phyloP scores from a whole-genome alignment of 108 stramenopile genomes.

The Skeletonema potamos region DNA sequence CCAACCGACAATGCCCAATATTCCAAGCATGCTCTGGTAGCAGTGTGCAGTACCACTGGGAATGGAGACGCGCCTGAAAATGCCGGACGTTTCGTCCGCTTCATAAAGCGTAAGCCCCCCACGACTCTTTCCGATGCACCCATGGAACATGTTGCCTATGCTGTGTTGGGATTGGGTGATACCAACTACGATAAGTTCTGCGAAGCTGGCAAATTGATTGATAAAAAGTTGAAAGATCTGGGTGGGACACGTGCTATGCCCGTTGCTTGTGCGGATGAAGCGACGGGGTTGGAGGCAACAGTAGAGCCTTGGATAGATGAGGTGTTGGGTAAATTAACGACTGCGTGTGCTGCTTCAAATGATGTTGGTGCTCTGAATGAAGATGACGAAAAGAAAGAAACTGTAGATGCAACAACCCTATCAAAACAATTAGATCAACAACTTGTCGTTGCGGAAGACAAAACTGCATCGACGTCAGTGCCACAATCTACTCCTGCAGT shows the following conservation, averaged over 20 bases:
- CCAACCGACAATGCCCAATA: background rate
- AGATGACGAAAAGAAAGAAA: background rate
- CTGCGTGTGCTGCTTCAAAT: slow-evolving; percentile 36
- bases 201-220: slow-evolving; percentile 63
- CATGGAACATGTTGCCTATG: slow-evolving; percentile 57
- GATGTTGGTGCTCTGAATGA: background rate
- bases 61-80: slow-evolving; percentile 94
- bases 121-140: slow-evolving; percentile 21
- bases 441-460: background rate
- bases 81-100: slow-evolving; percentile 74
- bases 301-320: slow-evolving; percentile 83
- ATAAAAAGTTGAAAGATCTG: slow-evolving; percentile 61
- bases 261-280: slow-evolving; percentile 89
- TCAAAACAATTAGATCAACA: background rate
- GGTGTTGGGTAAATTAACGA: slow-evolving; percentile 43
- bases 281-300: slow-evolving; percentile 76
- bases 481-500: background rate
- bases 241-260: slow-evolving; percentile 62
- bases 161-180: slow-evolving; percentile 88
- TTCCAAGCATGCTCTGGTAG: slow-evolving; percentile 58
- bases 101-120: slow-evolving; percentile 57
- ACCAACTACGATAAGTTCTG: slow-evolving; percentile 92
- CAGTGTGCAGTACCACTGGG: slow-evolving; percentile 88
- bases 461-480: background rate
- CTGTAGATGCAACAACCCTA: background rate